These are phyloP conservation scores for Paulownia fortunei DNA, from an alignment of 257 asterid genomes.

Conservation along the genomic window DNA sequence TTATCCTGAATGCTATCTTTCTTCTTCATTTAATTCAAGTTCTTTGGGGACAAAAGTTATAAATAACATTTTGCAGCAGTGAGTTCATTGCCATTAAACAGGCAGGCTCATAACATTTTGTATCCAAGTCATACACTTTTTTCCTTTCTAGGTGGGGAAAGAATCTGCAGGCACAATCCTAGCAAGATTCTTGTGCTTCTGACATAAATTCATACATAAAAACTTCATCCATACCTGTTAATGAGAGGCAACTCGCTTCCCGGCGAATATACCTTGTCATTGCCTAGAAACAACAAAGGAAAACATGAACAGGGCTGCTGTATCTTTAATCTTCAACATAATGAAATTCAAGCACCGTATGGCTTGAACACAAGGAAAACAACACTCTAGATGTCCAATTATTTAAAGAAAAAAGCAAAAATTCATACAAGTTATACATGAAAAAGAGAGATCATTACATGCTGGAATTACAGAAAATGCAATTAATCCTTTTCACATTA, in stretches of 20 bases:
- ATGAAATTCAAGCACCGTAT: neutral
- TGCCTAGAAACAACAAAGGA: conserved; percentile 53
- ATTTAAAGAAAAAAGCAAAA: neutral
- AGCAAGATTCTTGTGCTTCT: conserved; percentile 19
- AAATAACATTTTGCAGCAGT: neutral
- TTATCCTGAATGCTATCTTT: neutral
- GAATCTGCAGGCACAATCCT: conserved; percentile 12
- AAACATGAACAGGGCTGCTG: conserved; percentile 25
- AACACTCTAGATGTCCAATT: neutral
- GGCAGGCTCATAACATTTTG: neutral
- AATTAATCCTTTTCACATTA: neutral
- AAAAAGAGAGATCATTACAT: neutral
- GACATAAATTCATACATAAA: conserved; percentile 1
- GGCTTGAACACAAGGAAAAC: neutral
- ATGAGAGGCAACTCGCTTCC: conserved; percentile 71
- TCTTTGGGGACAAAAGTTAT: neutral
- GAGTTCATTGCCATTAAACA: neutral
- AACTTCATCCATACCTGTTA: conserved; percentile 64
- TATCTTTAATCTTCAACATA: conserved; percentile 1
- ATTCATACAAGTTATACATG: neutral
- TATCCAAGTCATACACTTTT: neutral
- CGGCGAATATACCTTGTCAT: conserved; percentile 82
- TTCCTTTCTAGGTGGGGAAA: neutral
- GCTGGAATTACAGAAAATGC: conserved; percentile 3
- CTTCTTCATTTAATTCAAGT: neutral